A percentile compares a stretch with the other conserved stretches of the same genome.
Evolutionary conservation across 805 yeast species (phyloP).

Genomic region (Wickerhamomyces bovis): DNA sequence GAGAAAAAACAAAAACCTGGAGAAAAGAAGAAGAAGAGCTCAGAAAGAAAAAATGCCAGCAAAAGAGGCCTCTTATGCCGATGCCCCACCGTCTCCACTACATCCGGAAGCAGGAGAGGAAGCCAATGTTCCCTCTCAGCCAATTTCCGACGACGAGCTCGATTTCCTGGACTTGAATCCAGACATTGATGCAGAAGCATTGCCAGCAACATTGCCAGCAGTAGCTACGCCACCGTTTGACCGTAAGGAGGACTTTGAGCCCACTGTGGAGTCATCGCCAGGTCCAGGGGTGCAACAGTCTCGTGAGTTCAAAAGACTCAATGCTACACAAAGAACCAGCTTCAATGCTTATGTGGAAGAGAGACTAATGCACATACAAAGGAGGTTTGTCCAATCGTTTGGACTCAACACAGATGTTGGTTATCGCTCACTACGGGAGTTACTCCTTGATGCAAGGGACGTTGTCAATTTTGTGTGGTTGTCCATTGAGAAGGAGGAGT

Average conservation of each 20-base stretch:
- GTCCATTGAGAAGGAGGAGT: conserved; percentile 38
- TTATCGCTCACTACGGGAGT: conserved; percentile 25
- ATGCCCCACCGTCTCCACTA: conserved; percentile 21
- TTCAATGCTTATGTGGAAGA: conserved; percentile 51
- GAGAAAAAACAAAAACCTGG: not conserved
- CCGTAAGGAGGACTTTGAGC: conserved; percentile 12
- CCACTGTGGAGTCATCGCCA: conserved; percentile 9
- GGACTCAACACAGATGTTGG: conserved; percentile 28
- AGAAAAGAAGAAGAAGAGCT: not conserved
- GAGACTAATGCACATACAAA: conserved; percentile 45
- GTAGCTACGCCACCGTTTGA: conserved; percentile 5
- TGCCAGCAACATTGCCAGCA: not conserved
- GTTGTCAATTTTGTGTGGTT: conserved; percentile 57
- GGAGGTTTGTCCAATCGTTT: conserved; percentile 43
- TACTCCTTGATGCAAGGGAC: conserved; percentile 40
- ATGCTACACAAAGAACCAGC: conserved; percentile 48
- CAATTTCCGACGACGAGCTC: conserved; percentile 12
- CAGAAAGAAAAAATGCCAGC: not conserved
- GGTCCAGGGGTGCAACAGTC: not conserved
- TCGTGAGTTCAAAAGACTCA: conserved; percentile 25
- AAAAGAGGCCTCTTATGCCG: conserved; percentile 8
- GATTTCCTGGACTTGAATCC: conserved; percentile 24
- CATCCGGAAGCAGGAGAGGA: conserved; percentile 22
- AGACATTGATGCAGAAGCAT: conserved; percentile 8
- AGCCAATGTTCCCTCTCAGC: conserved; percentile 5